phyloP scores from a whole-genome alignment of 257 asterid species.

The Nicotiana obtusifolia region DNA sequence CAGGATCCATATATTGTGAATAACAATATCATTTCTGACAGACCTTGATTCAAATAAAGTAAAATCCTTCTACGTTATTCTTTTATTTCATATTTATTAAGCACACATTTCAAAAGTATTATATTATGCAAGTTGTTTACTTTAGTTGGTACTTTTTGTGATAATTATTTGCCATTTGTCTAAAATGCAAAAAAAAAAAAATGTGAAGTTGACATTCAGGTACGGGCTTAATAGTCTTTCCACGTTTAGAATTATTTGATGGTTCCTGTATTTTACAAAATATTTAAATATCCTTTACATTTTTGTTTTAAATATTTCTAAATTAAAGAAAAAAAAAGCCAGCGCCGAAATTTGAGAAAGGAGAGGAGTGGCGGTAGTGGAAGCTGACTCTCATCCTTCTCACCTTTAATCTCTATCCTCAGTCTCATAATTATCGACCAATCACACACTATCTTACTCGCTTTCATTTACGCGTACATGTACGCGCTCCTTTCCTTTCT shows the following conservation, averaged over 20 bases:
- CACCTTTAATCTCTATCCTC: slow-evolving; percentile 3
- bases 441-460: slow-evolving; percentile 4
- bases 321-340: too few species aligned
- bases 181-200: too few species aligned
- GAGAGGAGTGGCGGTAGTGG: background rate
- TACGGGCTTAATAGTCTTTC: background rate
- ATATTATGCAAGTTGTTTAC: background rate
- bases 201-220: background rate
- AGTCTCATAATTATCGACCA: slow-evolving; percentile 4
- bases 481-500: background rate
- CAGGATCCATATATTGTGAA: too few species aligned
- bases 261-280: background rate
- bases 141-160: too few species aligned
- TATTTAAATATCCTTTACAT: too few species aligned
- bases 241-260: too few species aligned
- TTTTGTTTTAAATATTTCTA: background rate
- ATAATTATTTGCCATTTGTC: background rate
- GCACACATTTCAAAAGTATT: too few species aligned
- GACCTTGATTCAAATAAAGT: too few species aligned
- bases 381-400: background rate
- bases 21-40: too few species aligned
- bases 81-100: too few species aligned
- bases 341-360: background rate
- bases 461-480: background rate
- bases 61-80: too few species aligned